Conservation (phyloP, 2,329 filamentous ascomycete species). For the Colletotrichum eleusines region DNA sequence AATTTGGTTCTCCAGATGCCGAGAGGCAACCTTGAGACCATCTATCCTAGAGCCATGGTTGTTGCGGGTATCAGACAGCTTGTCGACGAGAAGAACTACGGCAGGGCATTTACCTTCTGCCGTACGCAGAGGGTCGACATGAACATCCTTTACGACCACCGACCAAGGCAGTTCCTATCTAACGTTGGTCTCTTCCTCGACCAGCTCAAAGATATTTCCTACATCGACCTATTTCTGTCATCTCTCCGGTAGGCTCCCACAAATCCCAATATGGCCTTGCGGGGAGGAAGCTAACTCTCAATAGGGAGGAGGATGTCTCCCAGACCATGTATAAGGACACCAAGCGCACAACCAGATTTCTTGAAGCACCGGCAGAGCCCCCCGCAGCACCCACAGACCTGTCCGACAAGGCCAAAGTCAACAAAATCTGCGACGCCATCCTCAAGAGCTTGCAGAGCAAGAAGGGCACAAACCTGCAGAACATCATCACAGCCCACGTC, state of each 20-base stretch:
- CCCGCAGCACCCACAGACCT: constrained; percentile 34
- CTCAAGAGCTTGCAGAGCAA: constrained; percentile 73
- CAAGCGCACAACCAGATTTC: constrained; percentile 53
- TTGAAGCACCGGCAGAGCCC: constrained; percentile 39
- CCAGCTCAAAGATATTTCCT: constrained; percentile 83
- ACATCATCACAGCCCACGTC: constrained; percentile 93
- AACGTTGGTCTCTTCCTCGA: constrained; percentile 83
- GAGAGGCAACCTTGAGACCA: constrained; percentile 93
- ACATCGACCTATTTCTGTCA: constrained; percentile 92
- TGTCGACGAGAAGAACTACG: constrained; percentile 85
- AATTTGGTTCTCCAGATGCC: constrained; percentile 94
- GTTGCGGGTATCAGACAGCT: constrained; percentile 87
- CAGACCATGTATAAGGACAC: constrained; percentile 95
- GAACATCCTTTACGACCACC: constrained; percentile 96
- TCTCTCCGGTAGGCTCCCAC: constrained; percentile 73
- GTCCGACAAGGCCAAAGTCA: constrained; percentile 73
- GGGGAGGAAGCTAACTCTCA: constrained; percentile 44
- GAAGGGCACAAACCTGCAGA: constrained; percentile 79
- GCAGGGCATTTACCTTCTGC: constrained; percentile 86
- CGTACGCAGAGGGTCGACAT: constrained; percentile 95
- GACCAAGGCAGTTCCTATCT: constrained; percentile 85
- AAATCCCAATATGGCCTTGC: neutral
- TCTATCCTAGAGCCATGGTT: constrained; percentile 92
- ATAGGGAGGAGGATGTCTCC: constrained; percentile 88
- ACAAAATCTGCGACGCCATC: constrained; percentile 88